phyloP scores from a whole-genome alignment of 768 basidiomycete species.

The Collybiopsis confluens region DNA sequence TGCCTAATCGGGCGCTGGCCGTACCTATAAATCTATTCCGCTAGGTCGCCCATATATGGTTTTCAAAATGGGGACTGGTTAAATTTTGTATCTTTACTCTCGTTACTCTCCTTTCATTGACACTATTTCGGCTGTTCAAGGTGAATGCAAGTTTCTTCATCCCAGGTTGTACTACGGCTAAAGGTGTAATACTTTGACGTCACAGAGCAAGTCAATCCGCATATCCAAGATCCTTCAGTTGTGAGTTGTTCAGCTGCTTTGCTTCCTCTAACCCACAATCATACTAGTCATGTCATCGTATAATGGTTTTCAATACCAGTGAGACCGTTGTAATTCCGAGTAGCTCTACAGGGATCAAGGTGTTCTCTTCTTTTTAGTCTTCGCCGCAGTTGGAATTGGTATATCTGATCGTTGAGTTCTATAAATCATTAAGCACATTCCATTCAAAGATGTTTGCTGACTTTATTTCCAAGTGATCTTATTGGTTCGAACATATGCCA shows the following conservation, averaged over 20 bases:
- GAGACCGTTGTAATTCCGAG: neutral
- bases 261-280: neutral
- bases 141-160: neutral
- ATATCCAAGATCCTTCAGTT: no score
- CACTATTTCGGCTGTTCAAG: neutral
- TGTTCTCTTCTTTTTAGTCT: neutral
- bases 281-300: neutral
- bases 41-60: neutral
- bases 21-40: no score
- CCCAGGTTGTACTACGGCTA: no score
- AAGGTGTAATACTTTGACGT: no score
- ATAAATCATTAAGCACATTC: neutral
- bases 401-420: neutral
- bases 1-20: neutral
- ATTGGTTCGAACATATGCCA: neutral
- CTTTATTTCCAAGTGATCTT: neutral
- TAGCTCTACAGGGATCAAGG: no score
- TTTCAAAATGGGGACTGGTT: neutral
- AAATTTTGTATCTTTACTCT: neutral
- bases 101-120: constrained; percentile 4
- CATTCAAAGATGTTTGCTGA: neutral
- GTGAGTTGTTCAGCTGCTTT: no score
- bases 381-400: neutral
- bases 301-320: neutral
- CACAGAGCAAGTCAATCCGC: no score